Conservation (phyloP, 2,329 filamentous ascomycete genomes). For the Fusarium incarnatum region DNA sequence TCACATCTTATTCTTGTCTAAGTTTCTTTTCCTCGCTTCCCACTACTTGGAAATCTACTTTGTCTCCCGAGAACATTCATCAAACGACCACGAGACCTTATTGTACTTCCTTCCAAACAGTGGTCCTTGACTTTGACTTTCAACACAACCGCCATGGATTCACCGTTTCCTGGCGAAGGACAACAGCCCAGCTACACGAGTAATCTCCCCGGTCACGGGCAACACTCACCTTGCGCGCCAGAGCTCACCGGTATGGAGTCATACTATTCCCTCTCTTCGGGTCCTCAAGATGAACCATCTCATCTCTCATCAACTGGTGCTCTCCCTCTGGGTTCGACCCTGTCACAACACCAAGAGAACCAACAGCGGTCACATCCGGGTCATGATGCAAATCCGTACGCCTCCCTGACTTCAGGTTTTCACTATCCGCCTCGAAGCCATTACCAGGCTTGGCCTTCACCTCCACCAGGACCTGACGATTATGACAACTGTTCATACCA, state of each 20-base stretch:
- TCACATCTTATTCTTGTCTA: constrained; percentile 9
- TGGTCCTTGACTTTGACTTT: constrained; percentile 27
- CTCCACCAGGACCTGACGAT: constrained; percentile 53
- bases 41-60: constrained; percentile 27
- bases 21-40: constrained; percentile 29
- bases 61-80: constrained; percentile 27
- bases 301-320: constrained; percentile 42
- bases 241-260: constrained; percentile 45
- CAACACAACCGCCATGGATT: constrained; percentile 42
- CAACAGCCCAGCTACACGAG: constrained; percentile 51
- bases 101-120: constrained; percentile 37
- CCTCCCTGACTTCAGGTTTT: constrained; percentile 41
- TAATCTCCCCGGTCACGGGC: constrained; percentile 41
- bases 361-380: constrained; percentile 30
- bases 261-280: constrained; percentile 43
- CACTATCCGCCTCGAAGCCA: constrained; percentile 40
- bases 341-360: constrained; percentile 36
- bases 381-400: constrained; percentile 39
- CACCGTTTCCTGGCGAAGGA: constrained; percentile 46
- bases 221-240: constrained; percentile 46
- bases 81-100: constrained; percentile 40
- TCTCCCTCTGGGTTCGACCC: constrained; percentile 33
- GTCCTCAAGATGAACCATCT: constrained; percentile 36
- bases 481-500: constrained; percentile 53
- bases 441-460: constrained; percentile 51